Evolutionary conservation across 2,329 filamentous ascomycete genomes (phyloP).

Genomic region (Elsinoe arachidis): DNA sequence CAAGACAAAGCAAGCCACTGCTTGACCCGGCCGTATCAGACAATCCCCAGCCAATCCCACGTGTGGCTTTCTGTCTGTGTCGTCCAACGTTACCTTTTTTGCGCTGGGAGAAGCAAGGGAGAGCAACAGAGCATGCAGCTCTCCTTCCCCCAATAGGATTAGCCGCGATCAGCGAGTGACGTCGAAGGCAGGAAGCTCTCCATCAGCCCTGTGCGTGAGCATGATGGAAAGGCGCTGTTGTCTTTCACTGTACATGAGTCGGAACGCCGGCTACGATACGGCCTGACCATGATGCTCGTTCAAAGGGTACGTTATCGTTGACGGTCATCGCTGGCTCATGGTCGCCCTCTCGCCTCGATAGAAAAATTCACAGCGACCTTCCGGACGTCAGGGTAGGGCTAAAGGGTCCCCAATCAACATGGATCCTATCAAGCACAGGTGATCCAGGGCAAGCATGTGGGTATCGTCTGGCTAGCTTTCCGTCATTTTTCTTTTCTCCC

Average conservation of each 20-base stretch:
- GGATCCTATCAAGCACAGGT: conserved; percentile 4
- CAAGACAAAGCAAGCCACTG: background rate
- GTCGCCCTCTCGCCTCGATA: no score
- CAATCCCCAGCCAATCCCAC: conserved; percentile 4
- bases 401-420: conserved; percentile 7
- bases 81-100: background rate
- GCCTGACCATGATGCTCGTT: background rate
- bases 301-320: no score
- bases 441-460: conserved; percentile 10
- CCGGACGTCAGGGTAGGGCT: background rate
- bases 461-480: conserved; percentile 3
- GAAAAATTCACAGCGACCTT: background rate
- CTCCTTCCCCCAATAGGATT: background rate
- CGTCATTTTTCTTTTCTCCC: conserved; percentile 3
- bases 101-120: background rate
- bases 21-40: conserved; percentile 4
- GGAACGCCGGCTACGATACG: background rate
- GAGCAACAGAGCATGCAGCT: background rate
- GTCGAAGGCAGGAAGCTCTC: conserved; percentile 5
- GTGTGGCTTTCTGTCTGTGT: conserved; percentile 11
- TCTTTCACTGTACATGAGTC: background rate
- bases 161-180: conserved; percentile 7
- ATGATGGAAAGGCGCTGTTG: background rate
- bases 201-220: conserved; percentile 5
- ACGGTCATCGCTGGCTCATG: no score